Percentiles rank a stretch among this genome's conserved stretches.
Evolutionary conservation across 495 filamentous ascomycete genomes (phyloP).

Genomic region (Trichoderma orchidacearum): DNA sequence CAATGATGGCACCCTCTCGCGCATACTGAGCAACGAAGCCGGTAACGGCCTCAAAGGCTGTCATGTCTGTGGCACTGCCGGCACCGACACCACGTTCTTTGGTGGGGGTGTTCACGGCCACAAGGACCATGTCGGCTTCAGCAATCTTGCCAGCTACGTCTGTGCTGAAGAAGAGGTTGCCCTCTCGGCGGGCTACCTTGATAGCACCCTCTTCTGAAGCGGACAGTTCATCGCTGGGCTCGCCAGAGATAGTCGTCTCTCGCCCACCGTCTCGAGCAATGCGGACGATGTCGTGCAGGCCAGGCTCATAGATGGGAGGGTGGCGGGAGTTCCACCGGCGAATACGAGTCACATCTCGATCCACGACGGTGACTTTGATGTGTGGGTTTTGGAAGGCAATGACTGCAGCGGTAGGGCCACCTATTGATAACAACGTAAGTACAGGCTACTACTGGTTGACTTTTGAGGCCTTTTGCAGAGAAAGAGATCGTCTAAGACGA

Average conservation of each 20-base stretch:
- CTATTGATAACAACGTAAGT: slow-evolving; percentile 17
- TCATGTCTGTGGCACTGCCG: slow-evolving; percentile 59
- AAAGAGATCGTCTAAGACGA: too few relatives aligned
- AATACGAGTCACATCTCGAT: slow-evolving; percentile 51
- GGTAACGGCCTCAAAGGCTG: slow-evolving; percentile 56
- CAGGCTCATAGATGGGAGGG: slow-evolving; percentile 69
- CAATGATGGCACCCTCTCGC: slow-evolving; percentile 54
- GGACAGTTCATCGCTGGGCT: slow-evolving; percentile 8
- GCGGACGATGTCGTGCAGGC: slow-evolving; percentile 51
- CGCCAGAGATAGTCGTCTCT: slow-evolving; percentile 15
- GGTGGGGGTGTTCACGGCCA: slow-evolving; percentile 73
- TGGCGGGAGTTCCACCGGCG: slow-evolving; percentile 57
- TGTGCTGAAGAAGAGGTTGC: slow-evolving; percentile 62
- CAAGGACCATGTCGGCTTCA: slow-evolving; percentile 62
- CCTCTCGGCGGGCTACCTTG: slow-evolving; percentile 19
- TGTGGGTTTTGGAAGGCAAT: slow-evolving; percentile 60
- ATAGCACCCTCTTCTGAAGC: slow-evolving; percentile 1
- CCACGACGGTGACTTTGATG: slow-evolving; percentile 57
- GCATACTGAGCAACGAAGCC: slow-evolving; percentile 53
- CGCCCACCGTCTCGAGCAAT: slow-evolving; percentile 43
- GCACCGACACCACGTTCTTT: slow-evolving; percentile 58
- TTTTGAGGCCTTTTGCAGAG: too few relatives aligned
- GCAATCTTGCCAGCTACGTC: slow-evolving; percentile 44
- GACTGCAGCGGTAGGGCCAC: slow-evolving; percentile 63
- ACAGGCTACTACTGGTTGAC: too few relatives aligned